A percentile compares a stretch with the other conserved stretches of the same genome.
phyloP scores from a whole-genome alignment of 108 stramenopile genomes.

The Skeletonema menzelii region DNA sequence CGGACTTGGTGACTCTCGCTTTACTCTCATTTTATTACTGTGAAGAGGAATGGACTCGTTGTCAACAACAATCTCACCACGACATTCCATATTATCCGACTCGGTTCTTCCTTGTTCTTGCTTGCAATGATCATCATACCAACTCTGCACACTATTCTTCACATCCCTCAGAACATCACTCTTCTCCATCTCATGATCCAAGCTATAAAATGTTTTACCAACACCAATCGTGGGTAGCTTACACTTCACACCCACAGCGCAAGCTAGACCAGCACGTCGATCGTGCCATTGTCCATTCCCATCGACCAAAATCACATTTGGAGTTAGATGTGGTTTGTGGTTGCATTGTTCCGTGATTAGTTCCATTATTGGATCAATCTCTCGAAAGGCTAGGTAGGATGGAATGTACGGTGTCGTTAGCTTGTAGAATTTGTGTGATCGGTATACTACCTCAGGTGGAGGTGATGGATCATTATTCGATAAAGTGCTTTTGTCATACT shows the following conservation, averaged over 20 bases:
- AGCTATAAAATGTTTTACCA: conserved; percentile 60
- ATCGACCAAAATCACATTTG: conserved; percentile 53
- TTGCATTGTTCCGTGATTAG: conserved; percentile 51
- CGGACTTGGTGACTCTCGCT: not conserved
- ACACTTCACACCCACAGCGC: conserved; percentile 60
- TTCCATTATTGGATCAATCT: conserved; percentile 55
- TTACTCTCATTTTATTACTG: not conserved
- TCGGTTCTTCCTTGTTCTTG: not conserved
- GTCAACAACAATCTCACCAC: not conserved
- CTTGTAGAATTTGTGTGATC: conserved; percentile 40
- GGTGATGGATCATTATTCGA: not conserved
- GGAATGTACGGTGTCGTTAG: conserved; percentile 45
- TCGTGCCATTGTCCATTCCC: conserved; percentile 73
- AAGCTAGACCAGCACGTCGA: conserved; percentile 65
- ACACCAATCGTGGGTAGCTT: conserved; percentile 68
- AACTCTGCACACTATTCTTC: conserved; percentile 8
- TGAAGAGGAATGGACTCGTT: not conserved
- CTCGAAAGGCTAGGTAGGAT: conserved; percentile 71
- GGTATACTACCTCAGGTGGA: conserved; percentile 43
- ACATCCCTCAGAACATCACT: conserved; percentile 5
- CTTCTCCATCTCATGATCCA: conserved; percentile 36
- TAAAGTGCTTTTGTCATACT: conserved; percentile 7
- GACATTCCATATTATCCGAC: not conserved
- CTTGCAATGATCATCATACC: conserved; percentile 1
- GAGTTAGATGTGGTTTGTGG: conserved; percentile 44